A percentile compares a stretch with the other conserved stretches of the same genome.
phyloP scores from a whole-genome alignment of 2,329 filamentous ascomycete species.

The Trichoderma lentiforme region DNA sequence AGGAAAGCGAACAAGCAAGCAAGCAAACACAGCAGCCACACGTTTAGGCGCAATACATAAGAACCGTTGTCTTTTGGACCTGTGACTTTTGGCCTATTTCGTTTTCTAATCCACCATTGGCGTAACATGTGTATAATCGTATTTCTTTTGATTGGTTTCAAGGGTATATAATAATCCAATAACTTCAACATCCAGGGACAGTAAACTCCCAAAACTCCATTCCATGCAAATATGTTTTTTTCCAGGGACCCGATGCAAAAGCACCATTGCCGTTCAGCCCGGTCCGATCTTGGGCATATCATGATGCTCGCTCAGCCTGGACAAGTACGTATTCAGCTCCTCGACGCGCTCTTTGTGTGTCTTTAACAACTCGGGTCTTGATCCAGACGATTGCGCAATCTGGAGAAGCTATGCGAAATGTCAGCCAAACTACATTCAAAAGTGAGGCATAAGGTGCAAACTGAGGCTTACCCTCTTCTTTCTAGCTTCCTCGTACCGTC shows the following conservation, averaged over 20 bases:
- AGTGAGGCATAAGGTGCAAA: not conserved
- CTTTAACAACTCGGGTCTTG: constrained; percentile 76
- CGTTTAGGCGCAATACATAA: not conserved
- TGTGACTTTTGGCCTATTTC: not conserved
- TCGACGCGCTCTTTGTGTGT: constrained; percentile 97
- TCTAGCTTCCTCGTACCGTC: constrained; percentile 73
- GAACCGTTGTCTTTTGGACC: not conserved
- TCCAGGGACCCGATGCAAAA: not conserved
- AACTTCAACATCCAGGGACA: constrained; percentile 12
- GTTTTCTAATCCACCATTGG: not conserved
- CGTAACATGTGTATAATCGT: not conserved
- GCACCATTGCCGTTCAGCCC: constrained; percentile 38
- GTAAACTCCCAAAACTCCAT: constrained; percentile 28
- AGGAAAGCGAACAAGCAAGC: not conserved
- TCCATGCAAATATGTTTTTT: not conserved
- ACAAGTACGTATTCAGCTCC: constrained; percentile 90
- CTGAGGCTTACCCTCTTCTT: constrained; percentile 65
- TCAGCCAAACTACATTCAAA: not conserved
- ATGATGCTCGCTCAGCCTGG: constrained; percentile 90
- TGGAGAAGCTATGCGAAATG: constrained; percentile 66
- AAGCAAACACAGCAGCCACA: constrained; percentile 1
- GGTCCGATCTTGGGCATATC: constrained; percentile 79
- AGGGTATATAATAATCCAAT: not conserved
- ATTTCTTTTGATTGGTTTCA: not conserved
- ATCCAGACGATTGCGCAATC: constrained; percentile 58